Base-by-base conservation (phyloP, 1,284 basidiomycete genomes). In the Trichosporon coremiiforme region DNA sequence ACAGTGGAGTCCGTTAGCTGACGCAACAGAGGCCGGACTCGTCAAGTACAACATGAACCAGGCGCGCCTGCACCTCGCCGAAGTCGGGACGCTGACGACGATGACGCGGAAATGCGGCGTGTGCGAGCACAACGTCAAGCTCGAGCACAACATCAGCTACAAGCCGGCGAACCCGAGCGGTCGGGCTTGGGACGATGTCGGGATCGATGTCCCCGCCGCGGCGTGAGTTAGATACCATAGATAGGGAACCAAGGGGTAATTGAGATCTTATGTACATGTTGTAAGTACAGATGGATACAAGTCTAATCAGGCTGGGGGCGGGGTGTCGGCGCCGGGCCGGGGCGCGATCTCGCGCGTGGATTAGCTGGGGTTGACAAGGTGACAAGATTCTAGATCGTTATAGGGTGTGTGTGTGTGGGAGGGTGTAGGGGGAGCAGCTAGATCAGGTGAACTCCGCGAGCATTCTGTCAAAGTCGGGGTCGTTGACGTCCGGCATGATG, bases 41-140 rank as follows among this genome's bases (percentile, higher is more conserved):
- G 75, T 87, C 71, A 83, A 84, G 73, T 82, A 84, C 74, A 86
- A 86, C 70, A 82, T 87, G 20, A 77, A 84, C 63, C 74, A 84
- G 45, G 78, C 81, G 0, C 79, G 85, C 35, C 77, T 82, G 17
- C 85, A 86, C 72, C 84, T 87, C 68, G 82, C 83, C 45, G 81
- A 85, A 70, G 79, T 86, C 64, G 79, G 76, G 8, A 75, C 73
- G 1, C 74, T 74, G 57, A 72, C 68, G 17, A 70, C 68, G 0
- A 71, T 82, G 15, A 76, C 74, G n/a, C 74, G 79, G 64, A 82
- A 82, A 70, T 84, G 83, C 77, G 72, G 76, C 10, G 57, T 81
- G 41, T 83, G 81, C 66, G 70, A 76, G 55, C 63, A 60, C 5
- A 63, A 60, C n/a, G 63, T 71, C 64, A 67, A 66, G 64, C 33